Evolutionary conservation across 2,329 filamentous ascomycete species (phyloP).

Genomic region (Thielaviopsis punctulata): DNA sequence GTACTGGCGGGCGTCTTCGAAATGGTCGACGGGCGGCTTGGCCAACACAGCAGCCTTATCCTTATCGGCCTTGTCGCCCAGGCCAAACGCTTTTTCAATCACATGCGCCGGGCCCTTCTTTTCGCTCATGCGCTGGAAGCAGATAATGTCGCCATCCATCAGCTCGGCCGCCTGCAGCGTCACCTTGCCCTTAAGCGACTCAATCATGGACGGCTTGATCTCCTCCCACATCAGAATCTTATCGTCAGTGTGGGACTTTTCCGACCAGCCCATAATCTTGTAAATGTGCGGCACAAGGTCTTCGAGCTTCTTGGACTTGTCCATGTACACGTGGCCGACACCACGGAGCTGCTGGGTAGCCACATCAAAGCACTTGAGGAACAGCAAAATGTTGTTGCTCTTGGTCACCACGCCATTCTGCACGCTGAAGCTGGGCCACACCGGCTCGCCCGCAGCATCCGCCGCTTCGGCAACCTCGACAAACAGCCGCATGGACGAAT

Average conservation of each 20-base stretch:
- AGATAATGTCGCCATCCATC: slow-evolving; percentile 92
- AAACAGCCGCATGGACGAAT: slow-evolving; percentile 70
- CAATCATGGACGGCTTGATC: slow-evolving; percentile 97
- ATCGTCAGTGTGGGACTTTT: slow-evolving; percentile 47
- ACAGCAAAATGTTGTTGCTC: slow-evolving; percentile 58
- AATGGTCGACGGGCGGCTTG: slow-evolving; percentile 27
- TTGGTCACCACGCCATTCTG: slow-evolving; percentile 38
- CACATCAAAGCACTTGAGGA: slow-evolving; percentile 82
- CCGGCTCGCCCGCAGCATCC: slow-evolving; percentile 46
- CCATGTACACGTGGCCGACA: slow-evolving; percentile 71
- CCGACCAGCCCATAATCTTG: slow-evolving; percentile 72
- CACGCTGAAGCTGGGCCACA: slow-evolving; percentile 51
- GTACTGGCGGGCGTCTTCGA: slow-evolving; percentile 62
- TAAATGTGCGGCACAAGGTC: slow-evolving; percentile 66
- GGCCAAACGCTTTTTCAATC: neutral
- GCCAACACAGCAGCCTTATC: neutral
- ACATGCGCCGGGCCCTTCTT: slow-evolving; percentile 21
- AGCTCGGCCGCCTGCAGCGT: slow-evolving; percentile 83
- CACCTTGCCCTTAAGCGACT: slow-evolving; percentile 78
- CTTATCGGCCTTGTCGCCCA: neutral
- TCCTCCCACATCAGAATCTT: slow-evolving; percentile 71
- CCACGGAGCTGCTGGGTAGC: slow-evolving; percentile 59
- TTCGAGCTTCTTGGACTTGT: slow-evolving; percentile 70
- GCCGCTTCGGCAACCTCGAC: slow-evolving; percentile 59
- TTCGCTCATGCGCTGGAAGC: slow-evolving; percentile 58